Base-by-base conservation (phyloP, 1,284 basidiomycete genomes). In the Cutaneotrichosporon cavernicola region DNA sequence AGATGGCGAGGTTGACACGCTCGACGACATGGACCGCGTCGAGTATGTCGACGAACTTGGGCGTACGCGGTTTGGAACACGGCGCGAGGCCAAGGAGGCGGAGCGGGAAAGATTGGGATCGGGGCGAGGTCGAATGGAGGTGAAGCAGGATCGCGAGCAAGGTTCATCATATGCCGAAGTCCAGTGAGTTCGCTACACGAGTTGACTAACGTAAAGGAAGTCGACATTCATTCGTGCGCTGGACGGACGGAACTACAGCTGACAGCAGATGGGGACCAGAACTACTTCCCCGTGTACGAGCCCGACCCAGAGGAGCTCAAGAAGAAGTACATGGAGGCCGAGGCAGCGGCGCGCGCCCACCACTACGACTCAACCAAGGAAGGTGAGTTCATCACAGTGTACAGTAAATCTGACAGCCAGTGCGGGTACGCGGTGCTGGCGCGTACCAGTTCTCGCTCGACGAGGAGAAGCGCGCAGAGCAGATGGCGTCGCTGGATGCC, bases 371-470 rank as follows among this genome's bases (percentile, higher is more conserved):
- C 91, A 0, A 84, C 86, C 0, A 82, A 82, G 59, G 95, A 99
- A 78, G 87, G 89, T 80, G 26, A n/a, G 74, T 70, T 16, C 8
- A 1, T 5, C 6, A 7, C 3, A 30, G 46, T 16, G 9, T 11
- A 11, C 31, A 11, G 5, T 46, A 22, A 13, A 21, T 36, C 36
- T 61, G 49, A 58, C 53, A 26, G 7, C 7, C 58, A 80, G 79
- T 81, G 11, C 89, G 95, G 9, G 86, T 89, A n/a, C 58, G 63
- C 18, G 95, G 91, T 38, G 93, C 94, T 0, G 94, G 87, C 0
- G 91, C 90, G 80, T 96, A 95, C 76, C 87, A 90, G 72, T 95
- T 98, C 77, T 90, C 91, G 3, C 84, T 78, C 0, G 91, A 96
- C 72, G 90, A 92, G 71, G 87, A 89, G 64, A 85, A 84, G 34